phyloP scores from a whole-genome alignment of 352 stramenopile species.

The Globisporangium solare region DNA sequence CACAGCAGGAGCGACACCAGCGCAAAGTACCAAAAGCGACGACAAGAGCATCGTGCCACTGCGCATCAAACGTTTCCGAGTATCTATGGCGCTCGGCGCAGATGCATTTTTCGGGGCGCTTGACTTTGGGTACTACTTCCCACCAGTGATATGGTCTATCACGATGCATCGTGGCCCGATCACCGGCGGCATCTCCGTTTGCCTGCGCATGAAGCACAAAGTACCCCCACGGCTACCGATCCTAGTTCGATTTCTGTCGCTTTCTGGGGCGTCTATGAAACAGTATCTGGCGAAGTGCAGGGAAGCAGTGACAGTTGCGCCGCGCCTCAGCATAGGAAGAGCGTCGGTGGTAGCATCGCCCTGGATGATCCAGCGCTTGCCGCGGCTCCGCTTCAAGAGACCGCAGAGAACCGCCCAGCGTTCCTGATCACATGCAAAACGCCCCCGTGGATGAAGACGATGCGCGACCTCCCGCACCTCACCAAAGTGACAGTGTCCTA shows the following conservation, averaged over 20 bases:
- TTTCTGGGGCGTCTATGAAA: conserved; percentile 21
- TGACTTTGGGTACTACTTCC: conserved; percentile 49
- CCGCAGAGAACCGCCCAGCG: conserved; percentile 22
- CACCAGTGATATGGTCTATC: conserved; percentile 52
- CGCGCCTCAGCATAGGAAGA: neutral
- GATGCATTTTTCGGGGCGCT: conserved; percentile 43
- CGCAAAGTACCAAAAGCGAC: conserved; percentile 10
- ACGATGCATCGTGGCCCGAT: conserved; percentile 63
- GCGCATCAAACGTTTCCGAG: conserved; percentile 26
- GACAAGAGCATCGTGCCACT: conserved; percentile 8
- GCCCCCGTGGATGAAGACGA: conserved; percentile 32
- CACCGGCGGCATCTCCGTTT: conserved; percentile 48
- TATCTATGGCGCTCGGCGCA: conserved; percentile 35
- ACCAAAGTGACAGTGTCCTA: conserved; percentile 74
- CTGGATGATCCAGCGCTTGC: neutral
- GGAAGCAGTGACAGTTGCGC: neutral
- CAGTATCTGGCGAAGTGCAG: conserved; percentile 14
- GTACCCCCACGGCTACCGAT: conserved; percentile 42
- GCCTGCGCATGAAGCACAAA: conserved; percentile 69
- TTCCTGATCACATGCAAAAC: conserved; percentile 45
- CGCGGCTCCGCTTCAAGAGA: neutral
- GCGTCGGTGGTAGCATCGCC: neutral
- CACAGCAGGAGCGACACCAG: neutral
- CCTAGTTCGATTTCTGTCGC: conserved; percentile 47
- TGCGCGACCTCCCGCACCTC: conserved; percentile 31